Evolutionary conservation across 2,329 filamentous ascomycete genomes (phyloP).

Genomic region (Dactylellina parvicollis): DNA sequence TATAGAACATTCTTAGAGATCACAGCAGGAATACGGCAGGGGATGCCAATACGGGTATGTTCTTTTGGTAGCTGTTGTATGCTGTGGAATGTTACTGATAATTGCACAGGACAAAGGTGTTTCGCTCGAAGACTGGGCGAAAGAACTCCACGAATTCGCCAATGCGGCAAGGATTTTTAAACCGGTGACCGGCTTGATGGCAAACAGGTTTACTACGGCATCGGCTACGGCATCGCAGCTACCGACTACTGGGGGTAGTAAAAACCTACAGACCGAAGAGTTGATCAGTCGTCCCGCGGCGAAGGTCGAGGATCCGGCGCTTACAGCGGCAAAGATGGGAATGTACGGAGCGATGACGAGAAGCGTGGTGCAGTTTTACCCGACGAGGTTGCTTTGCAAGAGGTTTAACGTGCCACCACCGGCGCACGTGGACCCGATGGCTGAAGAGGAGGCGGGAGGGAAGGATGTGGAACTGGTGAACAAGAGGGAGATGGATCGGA

Average conservation of each 20-base stretch:
- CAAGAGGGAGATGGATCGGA: conserved; percentile 51
- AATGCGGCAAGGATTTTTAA: conserved; percentile 83
- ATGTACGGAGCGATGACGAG: conserved; percentile 95
- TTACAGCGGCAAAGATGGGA: conserved; percentile 84
- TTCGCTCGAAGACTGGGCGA: conserved; percentile 77
- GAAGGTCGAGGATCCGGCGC: conserved; percentile 78
- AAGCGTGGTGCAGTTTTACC: conserved; percentile 75
- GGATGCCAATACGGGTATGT: conserved; percentile 68
- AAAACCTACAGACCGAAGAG: conserved; percentile 33
- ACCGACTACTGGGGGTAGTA: conserved; percentile 56
- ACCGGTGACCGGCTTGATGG: conserved; percentile 91
- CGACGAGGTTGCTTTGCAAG: conserved; percentile 88
- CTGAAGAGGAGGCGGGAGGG: conserved; percentile 63
- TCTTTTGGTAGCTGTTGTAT: neutral
- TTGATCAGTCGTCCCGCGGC: conserved; percentile 65
- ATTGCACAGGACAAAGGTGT: conserved; percentile 61
- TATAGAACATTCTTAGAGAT: conserved; percentile 85
- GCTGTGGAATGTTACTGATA: neutral
- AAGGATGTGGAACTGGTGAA: conserved; percentile 71
- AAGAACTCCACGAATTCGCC: conserved; percentile 81
- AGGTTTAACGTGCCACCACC: conserved; percentile 88
- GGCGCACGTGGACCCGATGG: conserved; percentile 70
- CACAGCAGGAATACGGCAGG: conserved; percentile 71
- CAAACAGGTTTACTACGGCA: conserved; percentile 85
- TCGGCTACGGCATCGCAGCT: conserved; percentile 63